Evolutionary conservation across 495 filamentous ascomycete genomes (phyloP).

Genomic region (Tuber melanosporum): DNA sequence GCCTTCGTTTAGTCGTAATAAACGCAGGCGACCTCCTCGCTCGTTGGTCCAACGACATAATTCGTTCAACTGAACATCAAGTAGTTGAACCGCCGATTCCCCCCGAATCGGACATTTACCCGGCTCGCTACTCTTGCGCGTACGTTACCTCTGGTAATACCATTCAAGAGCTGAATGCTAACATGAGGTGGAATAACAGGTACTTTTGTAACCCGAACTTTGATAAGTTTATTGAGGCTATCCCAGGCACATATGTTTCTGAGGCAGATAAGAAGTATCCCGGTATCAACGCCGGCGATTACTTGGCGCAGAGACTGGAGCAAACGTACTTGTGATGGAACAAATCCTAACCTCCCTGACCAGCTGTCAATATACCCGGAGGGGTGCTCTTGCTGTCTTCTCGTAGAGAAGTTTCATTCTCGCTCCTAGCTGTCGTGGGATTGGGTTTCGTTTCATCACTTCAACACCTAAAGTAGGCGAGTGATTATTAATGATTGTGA

Average conservation of each 20-base stretch:
- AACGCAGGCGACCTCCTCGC: conserved; percentile 88
- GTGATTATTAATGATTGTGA: not conserved
- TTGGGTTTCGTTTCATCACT: not conserved
- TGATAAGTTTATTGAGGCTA: conserved; percentile 68
- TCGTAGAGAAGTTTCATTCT: not conserved
- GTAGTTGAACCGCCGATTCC: conserved; percentile 71
- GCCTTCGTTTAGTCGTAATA: conserved; percentile 55
- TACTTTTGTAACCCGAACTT: conserved; percentile 94
- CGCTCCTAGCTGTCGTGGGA: not conserved
- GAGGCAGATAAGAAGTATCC: conserved; percentile 64
- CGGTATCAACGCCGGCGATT: conserved; percentile 71
- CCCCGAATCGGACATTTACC: conserved; percentile 47
- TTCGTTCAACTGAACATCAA: conserved; percentile 80
- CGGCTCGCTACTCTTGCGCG: conserved; percentile 62
- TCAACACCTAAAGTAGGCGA: not conserved
- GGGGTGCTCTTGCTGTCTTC: not conserved
- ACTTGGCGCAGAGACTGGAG: conserved; percentile 69
- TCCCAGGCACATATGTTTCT: conserved; percentile 74
- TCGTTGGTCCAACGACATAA: conserved; percentile 83
- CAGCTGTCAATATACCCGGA: not conserved
- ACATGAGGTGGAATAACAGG: conserved; percentile 3
- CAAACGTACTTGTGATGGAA: conserved; percentile 54
- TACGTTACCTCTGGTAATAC: conserved; percentile 42
- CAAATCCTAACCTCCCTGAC: not conserved
- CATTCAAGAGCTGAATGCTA: conserved; percentile 4